Percentiles rank a stretch among this genome's conserved stretches.
Evolutionary conservation across 2,329 filamentous ascomycete species (phyloP).

Genomic region (Scedosporium dehoogii): DNA sequence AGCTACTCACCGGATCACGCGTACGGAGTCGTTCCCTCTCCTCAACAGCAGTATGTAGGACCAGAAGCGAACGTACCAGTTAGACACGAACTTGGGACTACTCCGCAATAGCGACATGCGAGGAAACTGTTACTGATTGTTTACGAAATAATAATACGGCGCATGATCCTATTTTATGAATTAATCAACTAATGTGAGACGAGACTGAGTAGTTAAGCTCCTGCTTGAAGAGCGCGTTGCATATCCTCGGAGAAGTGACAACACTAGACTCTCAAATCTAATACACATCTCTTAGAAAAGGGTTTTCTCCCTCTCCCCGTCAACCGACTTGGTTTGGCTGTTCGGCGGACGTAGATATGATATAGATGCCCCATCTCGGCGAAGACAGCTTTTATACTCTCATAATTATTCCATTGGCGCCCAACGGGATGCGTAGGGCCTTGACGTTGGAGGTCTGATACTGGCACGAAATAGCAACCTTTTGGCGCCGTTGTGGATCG

Average conservation of each 20-base stretch:
- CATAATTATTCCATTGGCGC: too few species aligned
- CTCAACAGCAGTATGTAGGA: neutral
- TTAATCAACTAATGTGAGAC: neutral
- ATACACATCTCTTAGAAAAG: neutral
- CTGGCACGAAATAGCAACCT: too few species aligned
- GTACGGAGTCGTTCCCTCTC: neutral
- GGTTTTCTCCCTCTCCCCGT: neutral
- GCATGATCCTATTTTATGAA: neutral
- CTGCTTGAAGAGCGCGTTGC: neutral
- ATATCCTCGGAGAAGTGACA: neutral
- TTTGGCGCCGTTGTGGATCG: too few species aligned
- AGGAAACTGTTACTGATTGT: neutral
- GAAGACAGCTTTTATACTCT: too few species aligned
- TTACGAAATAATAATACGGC: neutral
- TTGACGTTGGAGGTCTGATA: too few species aligned
- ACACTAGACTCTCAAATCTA: neutral
- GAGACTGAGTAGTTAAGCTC: neutral
- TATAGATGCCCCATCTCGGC: too few species aligned
- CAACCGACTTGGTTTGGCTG: too few species aligned
- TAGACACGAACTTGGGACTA: neutral
- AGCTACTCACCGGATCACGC: neutral
- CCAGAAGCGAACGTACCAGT: neutral
- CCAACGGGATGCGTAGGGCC: too few species aligned
- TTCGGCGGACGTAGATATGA: too few species aligned
- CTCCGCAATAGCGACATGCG: neutral